Percentiles rank a stretch among this genome's conserved stretches.
Evolutionary conservation across 139 green algal species (phyloP).

Genomic region (Bryopsis sp.): DNA sequence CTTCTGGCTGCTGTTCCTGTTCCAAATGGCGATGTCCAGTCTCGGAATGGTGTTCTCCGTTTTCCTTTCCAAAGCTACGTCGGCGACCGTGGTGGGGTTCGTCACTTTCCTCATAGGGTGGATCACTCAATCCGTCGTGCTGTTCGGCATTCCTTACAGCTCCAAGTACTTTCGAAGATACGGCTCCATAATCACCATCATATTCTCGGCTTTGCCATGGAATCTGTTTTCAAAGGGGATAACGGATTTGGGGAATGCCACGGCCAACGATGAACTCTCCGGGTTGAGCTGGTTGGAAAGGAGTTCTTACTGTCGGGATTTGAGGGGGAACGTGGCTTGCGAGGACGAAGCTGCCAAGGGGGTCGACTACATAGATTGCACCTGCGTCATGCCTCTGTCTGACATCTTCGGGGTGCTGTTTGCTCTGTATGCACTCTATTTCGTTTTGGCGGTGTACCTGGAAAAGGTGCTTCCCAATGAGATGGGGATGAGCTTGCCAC

Average conservation of each 20-base stretch:
- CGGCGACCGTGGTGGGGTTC: conserved; percentile 53
- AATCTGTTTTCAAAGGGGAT: conserved; percentile 15
- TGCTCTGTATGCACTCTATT: conserved; percentile 49
- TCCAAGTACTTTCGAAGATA: conserved; percentile 5
- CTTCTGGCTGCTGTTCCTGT: conserved; percentile 56
- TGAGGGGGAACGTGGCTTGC: background rate
- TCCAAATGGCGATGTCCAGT: conserved; percentile 64
- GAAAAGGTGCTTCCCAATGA: conserved; percentile 86
- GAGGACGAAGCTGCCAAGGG: conserved; percentile 5
- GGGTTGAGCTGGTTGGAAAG: conserved; percentile 4
- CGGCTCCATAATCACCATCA: background rate
- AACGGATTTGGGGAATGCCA: background rate
- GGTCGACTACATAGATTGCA: conserved; percentile 42
- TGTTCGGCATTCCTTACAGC: conserved; percentile 17
- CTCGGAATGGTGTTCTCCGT: conserved; percentile 62
- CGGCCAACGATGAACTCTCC: background rate
- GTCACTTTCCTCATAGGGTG: conserved; percentile 82
- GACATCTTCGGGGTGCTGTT: conserved; percentile 34
- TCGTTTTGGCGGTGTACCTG: conserved; percentile 77
- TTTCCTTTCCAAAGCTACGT: conserved; percentile 49
- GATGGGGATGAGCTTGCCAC: conserved; percentile 27
- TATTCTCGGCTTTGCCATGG: conserved; percentile 8
- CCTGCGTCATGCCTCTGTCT: conserved; percentile 58
- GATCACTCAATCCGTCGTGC: conserved; percentile 36
- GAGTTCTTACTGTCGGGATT: conserved; percentile 9